Conservation (phyloP, 495 filamentous ascomycete species). For the Penicillium robsamsonii region DNA sequence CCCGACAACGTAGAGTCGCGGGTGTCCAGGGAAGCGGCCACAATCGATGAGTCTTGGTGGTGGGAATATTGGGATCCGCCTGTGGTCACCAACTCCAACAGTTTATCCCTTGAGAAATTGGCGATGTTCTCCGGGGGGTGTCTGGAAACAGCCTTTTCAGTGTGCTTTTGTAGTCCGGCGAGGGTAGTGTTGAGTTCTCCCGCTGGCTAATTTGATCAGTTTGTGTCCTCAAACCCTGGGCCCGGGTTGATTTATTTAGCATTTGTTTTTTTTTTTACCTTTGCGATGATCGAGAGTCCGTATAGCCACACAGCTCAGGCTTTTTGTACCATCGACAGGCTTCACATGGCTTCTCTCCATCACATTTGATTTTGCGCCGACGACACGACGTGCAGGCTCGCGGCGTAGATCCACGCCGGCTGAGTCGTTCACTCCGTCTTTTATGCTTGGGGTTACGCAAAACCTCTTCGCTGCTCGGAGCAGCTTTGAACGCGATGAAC, state of each 20-base stretch:
- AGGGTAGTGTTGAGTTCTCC: slow-evolving; percentile 2
- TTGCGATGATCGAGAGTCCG: slow-evolving; percentile 12
- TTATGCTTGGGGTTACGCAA: slow-evolving; percentile 17
- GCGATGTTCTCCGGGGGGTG: slow-evolving; percentile 16
- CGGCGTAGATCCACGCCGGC: slow-evolving; percentile 9
- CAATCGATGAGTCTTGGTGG: slow-evolving; percentile 12
- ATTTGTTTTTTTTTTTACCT: slow-evolving; percentile 4
- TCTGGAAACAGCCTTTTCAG: slow-evolving; percentile 23
- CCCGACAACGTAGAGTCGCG: slow-evolving; percentile 14
- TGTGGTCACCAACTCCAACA: slow-evolving; percentile 17
- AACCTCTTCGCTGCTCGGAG: slow-evolving; percentile 4
- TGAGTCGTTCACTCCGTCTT: slow-evolving; percentile 8
- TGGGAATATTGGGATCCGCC: slow-evolving; percentile 7
- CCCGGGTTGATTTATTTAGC: too few species aligned
- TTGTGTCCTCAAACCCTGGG: not conserved
- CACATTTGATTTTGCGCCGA: slow-evolving; percentile 27
- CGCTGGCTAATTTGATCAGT: slow-evolving; percentile 14
- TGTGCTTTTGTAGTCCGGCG: slow-evolving; percentile 10
- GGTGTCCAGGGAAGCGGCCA: slow-evolving; percentile 11
- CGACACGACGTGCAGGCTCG: slow-evolving; percentile 25
- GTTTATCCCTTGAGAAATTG: slow-evolving; percentile 19
- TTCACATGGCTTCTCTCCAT: slow-evolving; percentile 28
- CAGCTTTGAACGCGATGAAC: slow-evolving; percentile 19
- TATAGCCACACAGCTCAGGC: slow-evolving; percentile 16
- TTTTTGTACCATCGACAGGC: slow-evolving; percentile 29